Conservation (phyloP, 495 filamentous ascomycete species). For the Friedmanniomyces simplex region DNA sequence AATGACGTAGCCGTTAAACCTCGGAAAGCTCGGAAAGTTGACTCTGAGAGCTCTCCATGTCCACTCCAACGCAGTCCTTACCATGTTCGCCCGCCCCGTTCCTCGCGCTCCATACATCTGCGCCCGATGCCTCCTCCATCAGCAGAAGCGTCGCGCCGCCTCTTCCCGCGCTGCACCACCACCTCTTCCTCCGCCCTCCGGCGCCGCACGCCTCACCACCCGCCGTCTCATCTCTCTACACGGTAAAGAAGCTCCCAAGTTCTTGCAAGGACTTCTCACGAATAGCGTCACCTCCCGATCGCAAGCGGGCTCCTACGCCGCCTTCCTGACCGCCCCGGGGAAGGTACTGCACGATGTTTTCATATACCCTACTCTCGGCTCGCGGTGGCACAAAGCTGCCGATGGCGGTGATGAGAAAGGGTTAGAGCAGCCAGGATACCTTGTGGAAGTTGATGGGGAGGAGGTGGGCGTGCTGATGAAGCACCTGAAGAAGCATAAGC, state of each 20-base stretch:
- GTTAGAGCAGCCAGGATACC: constrained; percentile 44
- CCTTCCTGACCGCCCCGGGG: constrained; percentile 78
- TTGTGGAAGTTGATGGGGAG: constrained; percentile 70
- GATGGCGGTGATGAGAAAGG: constrained; percentile 13
- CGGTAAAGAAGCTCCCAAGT: constrained; percentile 68
- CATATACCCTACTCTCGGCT: constrained; percentile 50
- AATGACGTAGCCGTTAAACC: too few relatives aligned
- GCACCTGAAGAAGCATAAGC: constrained; percentile 72
- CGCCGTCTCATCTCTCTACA: constrained; percentile 68
- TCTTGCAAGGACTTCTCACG: constrained; percentile 80
- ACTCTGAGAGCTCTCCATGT: too few relatives aligned
- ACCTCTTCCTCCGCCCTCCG: constrained; percentile 35
- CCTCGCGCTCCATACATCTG: constrained; percentile 5
- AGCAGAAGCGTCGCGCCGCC: background rate
- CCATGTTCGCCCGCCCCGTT: background rate
- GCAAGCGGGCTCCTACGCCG: constrained; percentile 54
- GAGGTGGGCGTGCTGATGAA: constrained; percentile 50
- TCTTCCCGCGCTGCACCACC: background rate
- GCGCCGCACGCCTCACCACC: constrained; percentile 47
- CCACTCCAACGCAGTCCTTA: background rate
- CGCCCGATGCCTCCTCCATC: constrained; percentile 7
- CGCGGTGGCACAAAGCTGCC: constrained; percentile 14
- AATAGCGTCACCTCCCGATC: constrained; percentile 48
- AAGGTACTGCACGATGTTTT: constrained; percentile 81
- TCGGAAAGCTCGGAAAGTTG: too few relatives aligned